These are phyloP conservation scores for Hamamelis virginiana DNA, from an alignment of 164 flowering plant species.

Conservation along the genomic window DNA sequence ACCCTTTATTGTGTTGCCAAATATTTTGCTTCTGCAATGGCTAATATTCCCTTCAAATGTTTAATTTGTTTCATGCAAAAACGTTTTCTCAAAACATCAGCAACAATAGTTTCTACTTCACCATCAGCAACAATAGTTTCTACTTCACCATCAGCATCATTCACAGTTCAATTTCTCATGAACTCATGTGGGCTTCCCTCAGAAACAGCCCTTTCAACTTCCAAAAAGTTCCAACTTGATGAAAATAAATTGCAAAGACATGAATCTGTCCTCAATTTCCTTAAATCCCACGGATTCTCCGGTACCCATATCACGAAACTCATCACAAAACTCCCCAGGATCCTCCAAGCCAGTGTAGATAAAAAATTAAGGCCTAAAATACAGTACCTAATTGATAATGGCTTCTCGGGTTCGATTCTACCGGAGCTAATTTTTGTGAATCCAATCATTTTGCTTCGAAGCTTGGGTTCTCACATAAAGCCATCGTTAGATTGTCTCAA, in stretches of 20 bases:
- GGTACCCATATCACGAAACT: slow-evolving; percentile 6
- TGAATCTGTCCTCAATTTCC: not conserved
- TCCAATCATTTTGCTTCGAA: not conserved
- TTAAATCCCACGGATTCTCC: slow-evolving; percentile 9
- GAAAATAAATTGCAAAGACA: not conserved
- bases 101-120: not conserved
- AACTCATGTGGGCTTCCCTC: slow-evolving; percentile 12
- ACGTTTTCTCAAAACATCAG: not conserved
- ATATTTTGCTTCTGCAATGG: not conserved
- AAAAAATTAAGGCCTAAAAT: slow-evolving; percentile 10
- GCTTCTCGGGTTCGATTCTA: slow-evolving; percentile 4
- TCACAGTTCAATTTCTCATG: slow-evolving; percentile 6
- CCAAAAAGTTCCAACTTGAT: slow-evolving; percentile 6
- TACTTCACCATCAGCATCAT: not conserved
- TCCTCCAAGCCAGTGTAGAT: not conserved
- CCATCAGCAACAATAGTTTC: not conserved
- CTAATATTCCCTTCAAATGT: not conserved
- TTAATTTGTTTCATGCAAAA: slow-evolving; percentile 3
- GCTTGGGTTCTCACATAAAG: slow-evolving; percentile 2
- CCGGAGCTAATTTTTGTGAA: not conserved
- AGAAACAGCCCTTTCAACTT: slow-evolving; percentile 2
- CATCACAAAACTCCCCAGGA: not conserved
- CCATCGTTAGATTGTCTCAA: slow-evolving; percentile 5
- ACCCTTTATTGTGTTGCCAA: not conserved
- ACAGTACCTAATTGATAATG: slow-evolving; percentile 7